Conservation (phyloP, 2,329 filamentous ascomycete genomes). For the Cercospora zeina region DNA sequence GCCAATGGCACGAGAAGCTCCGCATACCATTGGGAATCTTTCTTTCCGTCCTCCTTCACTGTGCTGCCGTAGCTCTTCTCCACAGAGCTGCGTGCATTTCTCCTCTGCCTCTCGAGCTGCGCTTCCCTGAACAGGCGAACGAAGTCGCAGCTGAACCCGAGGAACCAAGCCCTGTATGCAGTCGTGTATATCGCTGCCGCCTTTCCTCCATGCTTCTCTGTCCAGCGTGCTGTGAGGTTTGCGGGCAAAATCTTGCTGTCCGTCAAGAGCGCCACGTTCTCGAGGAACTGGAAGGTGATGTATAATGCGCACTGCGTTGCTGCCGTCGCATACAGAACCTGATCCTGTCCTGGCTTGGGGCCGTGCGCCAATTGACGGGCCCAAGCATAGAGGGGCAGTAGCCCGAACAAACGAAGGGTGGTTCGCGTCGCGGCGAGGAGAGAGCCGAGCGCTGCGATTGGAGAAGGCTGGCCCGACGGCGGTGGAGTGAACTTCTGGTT, state of each 20-base stretch:
- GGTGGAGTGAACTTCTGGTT: slow-evolving; percentile 32
- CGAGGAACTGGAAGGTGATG: slow-evolving; percentile 47
- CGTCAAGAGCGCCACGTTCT: slow-evolving; percentile 48
- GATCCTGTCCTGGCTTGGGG: slow-evolving; percentile 46
- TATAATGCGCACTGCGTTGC: slow-evolving; percentile 47
- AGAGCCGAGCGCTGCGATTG: slow-evolving; percentile 41
- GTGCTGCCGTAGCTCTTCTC: slow-evolving; percentile 32
- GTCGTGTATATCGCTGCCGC: slow-evolving; percentile 46
- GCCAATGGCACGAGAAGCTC: slow-evolving; percentile 46
- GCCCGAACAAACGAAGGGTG: slow-evolving; percentile 48
- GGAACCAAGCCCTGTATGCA: slow-evolving; percentile 48
- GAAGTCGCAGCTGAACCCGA: slow-evolving; percentile 48
- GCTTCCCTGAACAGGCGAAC: slow-evolving; percentile 46
- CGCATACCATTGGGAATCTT: slow-evolving; percentile 47
- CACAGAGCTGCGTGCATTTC: slow-evolving; percentile 33
- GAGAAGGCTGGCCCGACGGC: slow-evolving; percentile 30
- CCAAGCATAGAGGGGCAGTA: slow-evolving; percentile 50
- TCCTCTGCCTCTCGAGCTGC: slow-evolving; percentile 43
- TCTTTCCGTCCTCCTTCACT: slow-evolving; percentile 43
- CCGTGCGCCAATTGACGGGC: slow-evolving; percentile 45
- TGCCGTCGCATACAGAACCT: slow-evolving; percentile 46
- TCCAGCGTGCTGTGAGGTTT: slow-evolving; percentile 41
- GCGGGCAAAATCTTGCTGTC: slow-evolving; percentile 45
- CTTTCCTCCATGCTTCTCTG: slow-evolving; percentile 35
- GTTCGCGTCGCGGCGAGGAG: slow-evolving; percentile 47